phyloP scores from a whole-genome alignment of 169 alveolate genomes.

The Babesia bigemina region DNA sequence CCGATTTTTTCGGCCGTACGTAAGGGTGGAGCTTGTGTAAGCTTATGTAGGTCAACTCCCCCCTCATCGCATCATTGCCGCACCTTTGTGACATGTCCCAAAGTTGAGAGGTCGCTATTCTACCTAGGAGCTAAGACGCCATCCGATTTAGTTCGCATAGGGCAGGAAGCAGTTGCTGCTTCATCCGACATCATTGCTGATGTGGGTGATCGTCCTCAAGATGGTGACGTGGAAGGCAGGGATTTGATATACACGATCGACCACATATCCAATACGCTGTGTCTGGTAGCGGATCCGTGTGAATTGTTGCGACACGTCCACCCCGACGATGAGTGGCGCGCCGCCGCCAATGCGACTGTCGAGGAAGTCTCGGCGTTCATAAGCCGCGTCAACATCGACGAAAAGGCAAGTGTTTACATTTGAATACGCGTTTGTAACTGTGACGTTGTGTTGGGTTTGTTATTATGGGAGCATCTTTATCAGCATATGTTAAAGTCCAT shows the following conservation, averaged over 20 bases:
- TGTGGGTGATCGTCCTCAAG: slow-evolving; percentile 3
- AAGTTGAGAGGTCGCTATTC: not conserved
- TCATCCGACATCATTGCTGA: slow-evolving; percentile 17
- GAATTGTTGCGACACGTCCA: slow-evolving; percentile 74
- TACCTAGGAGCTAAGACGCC: slow-evolving; percentile 25
- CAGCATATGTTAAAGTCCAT: too few relatives aligned
- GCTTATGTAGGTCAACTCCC: not conserved
- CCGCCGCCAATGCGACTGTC: slow-evolving; percentile 70
- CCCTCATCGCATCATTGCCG: not conserved
- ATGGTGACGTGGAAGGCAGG: not conserved
- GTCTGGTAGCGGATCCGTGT: slow-evolving; percentile 77
- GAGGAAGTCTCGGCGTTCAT: slow-evolving; percentile 70
- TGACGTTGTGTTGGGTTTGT: not conserved
- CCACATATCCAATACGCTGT: slow-evolving; percentile 73
- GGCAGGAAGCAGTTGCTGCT: slow-evolving; percentile 24
- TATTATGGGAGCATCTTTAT: not conserved
- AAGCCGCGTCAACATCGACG: slow-evolving; percentile 69
- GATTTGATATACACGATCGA: slow-evolving; percentile 69
- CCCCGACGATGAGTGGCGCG: slow-evolving; percentile 65
- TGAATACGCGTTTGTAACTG: not conserved
- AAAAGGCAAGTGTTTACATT: slow-evolving; percentile 20
- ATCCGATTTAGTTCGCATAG: slow-evolving; percentile 17
- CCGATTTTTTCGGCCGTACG: not conserved
- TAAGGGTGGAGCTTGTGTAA: slow-evolving; percentile 2
- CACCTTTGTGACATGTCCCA: not conserved